These are phyloP conservation scores for Alternaria gansuensis DNA, from an alignment of 2,329 filamentous ascomycete genomes.

Conservation along the genomic window DNA sequence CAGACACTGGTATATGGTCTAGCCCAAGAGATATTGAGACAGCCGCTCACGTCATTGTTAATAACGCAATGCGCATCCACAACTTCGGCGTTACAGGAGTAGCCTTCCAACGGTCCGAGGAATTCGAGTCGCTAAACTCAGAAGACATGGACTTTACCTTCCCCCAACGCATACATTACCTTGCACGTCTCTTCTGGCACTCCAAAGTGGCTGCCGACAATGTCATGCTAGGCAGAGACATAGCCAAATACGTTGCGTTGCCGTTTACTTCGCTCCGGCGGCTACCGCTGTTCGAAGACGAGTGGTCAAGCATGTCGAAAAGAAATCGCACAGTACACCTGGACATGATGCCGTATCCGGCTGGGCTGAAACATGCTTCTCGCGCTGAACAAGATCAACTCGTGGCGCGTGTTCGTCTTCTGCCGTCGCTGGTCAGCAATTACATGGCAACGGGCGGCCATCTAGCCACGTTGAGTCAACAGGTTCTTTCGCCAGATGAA, in stretches of 20 bases:
- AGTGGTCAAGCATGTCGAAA: neutral
- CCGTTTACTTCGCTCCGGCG: conserved; percentile 3
- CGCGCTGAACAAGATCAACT: neutral
- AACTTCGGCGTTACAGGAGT: conserved; percentile 2
- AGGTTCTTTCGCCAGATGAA: neutral
- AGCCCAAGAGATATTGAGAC: conserved; percentile 4
- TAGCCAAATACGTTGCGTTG: conserved; percentile 6
- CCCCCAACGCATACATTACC: conserved; percentile 12
- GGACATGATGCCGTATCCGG: conserved; percentile 1
- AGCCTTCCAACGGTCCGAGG: neutral
- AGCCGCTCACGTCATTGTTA: conserved; percentile 4
- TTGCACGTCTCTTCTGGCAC: conserved; percentile 4
- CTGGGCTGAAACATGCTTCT: conserved; percentile 5
- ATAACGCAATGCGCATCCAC: conserved; percentile 3
- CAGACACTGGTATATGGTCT: conserved; percentile 1
- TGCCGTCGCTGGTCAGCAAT: neutral
- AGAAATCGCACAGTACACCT: neutral
- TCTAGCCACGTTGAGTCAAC: neutral
- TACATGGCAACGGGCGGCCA: neutral
- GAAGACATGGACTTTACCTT: conserved; percentile 14
- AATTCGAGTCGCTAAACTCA: neutral
- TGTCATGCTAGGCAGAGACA: conserved; percentile 7
- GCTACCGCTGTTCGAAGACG: neutral
- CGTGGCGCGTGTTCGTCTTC: neutral
- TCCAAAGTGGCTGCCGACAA: conserved; percentile 10